Evolutionary conservation across 371 early-diverging fungal species (phyloP), one percentile per base, ranked within the genome.

Genomic region (Actinomucor elegans): DNA sequence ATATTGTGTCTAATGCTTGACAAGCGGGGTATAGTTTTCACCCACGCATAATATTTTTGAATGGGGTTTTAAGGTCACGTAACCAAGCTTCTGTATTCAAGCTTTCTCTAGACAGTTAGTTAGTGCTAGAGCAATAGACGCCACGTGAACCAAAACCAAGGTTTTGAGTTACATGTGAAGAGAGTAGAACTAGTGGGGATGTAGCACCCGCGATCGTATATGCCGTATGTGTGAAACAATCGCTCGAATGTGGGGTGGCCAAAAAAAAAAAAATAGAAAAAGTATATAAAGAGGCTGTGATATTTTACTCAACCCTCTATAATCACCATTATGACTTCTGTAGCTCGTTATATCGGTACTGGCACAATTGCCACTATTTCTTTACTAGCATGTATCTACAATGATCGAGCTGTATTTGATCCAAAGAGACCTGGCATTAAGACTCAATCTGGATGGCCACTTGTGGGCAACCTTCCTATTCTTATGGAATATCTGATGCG

Each of bases 331-430:
- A 52, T 53, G 53, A 20, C 52, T 24, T 53, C 45, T 20, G 28
- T 42, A 15, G 42, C 42, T 26, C 26, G 28, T 27, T 36, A 57
- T 36, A 27, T 57, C 43, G 57, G 62, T 12, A 32, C 34, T 24
- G 61, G 61, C 11, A 45, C 50, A 18, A 12, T 48, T 12, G 53
- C 57, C 20, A 47, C 54, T 5, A 8, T 61, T 10, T 52, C 61
- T 20, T 17, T 66, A 14, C 43, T 66, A 12, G 61, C 61, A 4
- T 38, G 61, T 10, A 52, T 57, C 14, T 66, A 66, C 29, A 38
- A 61, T 26, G 66, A 66, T 42, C 34, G 61, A 18, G 58, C 66
- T 14, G 35, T 55, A 4, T 66, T 66, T 37, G 55, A 57, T 43
- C 4, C 34, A 9, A 49, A 31, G 15, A 34, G 61, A 35, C 41